Evolutionary conservation across 495 filamentous ascomycete species (phyloP).

Genomic region (Lentithecium fluviatile): DNA sequence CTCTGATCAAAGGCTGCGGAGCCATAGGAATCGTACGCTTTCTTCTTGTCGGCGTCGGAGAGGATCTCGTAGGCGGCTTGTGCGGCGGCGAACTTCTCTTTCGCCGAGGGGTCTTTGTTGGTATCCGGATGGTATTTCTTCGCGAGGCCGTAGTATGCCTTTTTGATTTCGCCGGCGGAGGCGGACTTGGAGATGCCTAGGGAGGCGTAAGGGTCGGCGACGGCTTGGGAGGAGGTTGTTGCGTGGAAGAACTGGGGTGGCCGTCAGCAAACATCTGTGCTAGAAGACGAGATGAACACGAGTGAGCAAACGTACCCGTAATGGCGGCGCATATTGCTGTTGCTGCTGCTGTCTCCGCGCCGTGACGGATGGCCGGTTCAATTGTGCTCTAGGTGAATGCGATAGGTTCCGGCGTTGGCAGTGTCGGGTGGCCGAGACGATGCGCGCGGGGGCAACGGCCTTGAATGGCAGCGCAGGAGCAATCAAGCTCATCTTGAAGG

Average conservation of each 20-base stretch:
- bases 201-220: conserved; percentile 78
- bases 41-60: conserved; percentile 85
- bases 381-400: conserved; percentile 18
- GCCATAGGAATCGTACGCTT: conserved; percentile 87
- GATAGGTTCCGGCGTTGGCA: conserved; percentile 26
- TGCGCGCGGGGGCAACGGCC: conserved; percentile 36
- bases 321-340: conserved; percentile 14
- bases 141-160: conserved; percentile 96
- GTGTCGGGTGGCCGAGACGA: conserved; percentile 26
- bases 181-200: conserved; percentile 82
- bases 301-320: conserved; percentile 22
- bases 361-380: conserved; percentile 13
- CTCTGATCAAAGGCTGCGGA: conserved; percentile 81
- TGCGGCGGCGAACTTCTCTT: conserved; percentile 90
- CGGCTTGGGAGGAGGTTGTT: conserved; percentile 58
- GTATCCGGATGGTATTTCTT: conserved; percentile 98
- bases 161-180: conserved; percentile 88
- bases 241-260: conserved; percentile 69
- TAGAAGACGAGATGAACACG: neutral
- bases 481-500: conserved; percentile 40
- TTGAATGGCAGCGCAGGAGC: conserved; percentile 34
- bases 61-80: conserved; percentile 91
- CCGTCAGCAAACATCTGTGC: neutral
- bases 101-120: conserved; percentile 87
- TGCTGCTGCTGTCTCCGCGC: conserved; percentile 9